Percentiles rank a stretch among this genome's conserved stretches.
phyloP scores from a whole-genome alignment of 345 rosid genomes.

The Pelargonium nanum region DNA sequence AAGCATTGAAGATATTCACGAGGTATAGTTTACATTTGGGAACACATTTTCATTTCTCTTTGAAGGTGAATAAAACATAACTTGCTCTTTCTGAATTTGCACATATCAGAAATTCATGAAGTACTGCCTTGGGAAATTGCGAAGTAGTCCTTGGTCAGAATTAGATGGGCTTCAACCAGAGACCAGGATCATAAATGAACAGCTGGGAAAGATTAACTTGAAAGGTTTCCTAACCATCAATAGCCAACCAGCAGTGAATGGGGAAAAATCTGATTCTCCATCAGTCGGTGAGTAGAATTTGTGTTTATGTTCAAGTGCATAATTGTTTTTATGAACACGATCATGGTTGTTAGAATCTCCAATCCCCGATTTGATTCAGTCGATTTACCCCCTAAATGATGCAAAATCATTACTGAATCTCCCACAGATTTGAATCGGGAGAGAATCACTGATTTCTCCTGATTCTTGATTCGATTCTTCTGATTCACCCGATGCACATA shows the following conservation, averaged over 20 bases:
- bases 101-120: constrained; percentile 62
- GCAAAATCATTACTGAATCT: too few species aligned
- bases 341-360: too few species aligned
- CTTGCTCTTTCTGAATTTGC: neutral
- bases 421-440: too few species aligned
- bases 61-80: neutral
- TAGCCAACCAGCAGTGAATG: constrained; percentile 95
- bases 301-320: neutral
- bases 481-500: too few species aligned
- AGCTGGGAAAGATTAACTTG: constrained; percentile 70
- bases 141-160: constrained; percentile 95
- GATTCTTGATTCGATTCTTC: too few species aligned
- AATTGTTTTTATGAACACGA: too few species aligned
- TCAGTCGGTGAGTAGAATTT: constrained; percentile 50
- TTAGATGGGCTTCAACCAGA: constrained; percentile 87
- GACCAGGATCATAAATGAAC: constrained; percentile 82
- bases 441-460: too few species aligned
- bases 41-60: neutral
- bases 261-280: constrained; percentile 69
- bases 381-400: too few species aligned
- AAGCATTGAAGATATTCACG: constrained; percentile 61
- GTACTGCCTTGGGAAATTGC: constrained; percentile 69
- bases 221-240: constrained; percentile 88
- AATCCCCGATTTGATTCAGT: too few species aligned
- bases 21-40: constrained; percentile 31